Base-by-base conservation (phyloP, 2,329 filamentous ascomycete species). In the Botrytis galanthina region DNA sequence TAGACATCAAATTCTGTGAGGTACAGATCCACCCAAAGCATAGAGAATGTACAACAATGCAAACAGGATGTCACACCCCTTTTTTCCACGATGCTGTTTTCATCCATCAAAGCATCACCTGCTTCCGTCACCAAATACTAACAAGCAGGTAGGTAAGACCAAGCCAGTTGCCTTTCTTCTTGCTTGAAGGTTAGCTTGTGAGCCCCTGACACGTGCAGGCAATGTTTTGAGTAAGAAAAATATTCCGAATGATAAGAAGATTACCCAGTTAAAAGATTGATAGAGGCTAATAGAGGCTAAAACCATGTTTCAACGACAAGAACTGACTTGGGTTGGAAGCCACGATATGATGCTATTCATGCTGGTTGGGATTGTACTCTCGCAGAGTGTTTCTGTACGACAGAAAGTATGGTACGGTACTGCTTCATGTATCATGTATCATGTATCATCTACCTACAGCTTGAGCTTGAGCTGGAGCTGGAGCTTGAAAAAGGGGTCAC, bases 21-120 rank as follows among this genome's bases (percentile, higher is more conserved):
- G 62, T 48, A 48, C 62, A 48, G 42, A 66, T 66, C 42, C 62
- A 66, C 62, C 62, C 18, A 37, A n/a, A 20, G 42, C 42, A 48
- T 62, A 42, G 22, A 39, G 60, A 62, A n/a, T 66, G 62, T 66
- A 48, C 62, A 48, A 66, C 62, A 66, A 48, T 66, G 62, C 62
- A 66, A 66, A 66, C 9, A 46, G 48, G 44, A 51, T 67, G 63
- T 67, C 44, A 67, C 63, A 67, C 63, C 63, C 63, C 63, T 67
- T 18, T 67, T 67, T 32, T 3, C n/a, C 51, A 29, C 7, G 44
- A 46, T 32, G n/a, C 20, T 22, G 61, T 64, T 64, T 46, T 64
- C 61, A 64, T 32, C n/a, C 39, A 46, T 35, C 32, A 39, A 26
- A 7, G 35, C 57, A 60, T n/a, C 61, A 63, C 61, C 61, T 63